Evolutionary conservation across 2,329 filamentous ascomycete genomes (phyloP).

Genomic region (Beauveria sp.): DNA sequence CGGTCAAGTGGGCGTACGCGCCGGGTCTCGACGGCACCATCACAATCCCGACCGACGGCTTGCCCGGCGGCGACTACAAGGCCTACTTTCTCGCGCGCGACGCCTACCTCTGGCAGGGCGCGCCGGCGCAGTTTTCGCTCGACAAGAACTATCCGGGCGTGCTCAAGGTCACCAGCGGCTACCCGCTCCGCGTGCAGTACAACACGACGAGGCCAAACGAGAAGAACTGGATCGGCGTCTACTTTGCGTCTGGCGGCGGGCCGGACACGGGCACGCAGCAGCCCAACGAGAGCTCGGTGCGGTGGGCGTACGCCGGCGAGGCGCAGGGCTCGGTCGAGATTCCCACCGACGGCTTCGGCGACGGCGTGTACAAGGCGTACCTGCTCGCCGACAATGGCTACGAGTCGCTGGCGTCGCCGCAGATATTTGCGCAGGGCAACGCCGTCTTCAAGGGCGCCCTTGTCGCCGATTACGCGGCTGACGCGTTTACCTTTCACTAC

Average conservation of each 20-base stretch:
- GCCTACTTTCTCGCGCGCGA: conserved; percentile 7
- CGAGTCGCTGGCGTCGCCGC: not conserved
- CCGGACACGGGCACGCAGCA: not conserved
- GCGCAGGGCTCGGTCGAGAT: not conserved
- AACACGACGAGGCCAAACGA: not conserved
- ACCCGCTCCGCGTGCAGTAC: conserved; percentile 9
- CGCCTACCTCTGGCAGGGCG: conserved; percentile 4
- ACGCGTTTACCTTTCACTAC: not conserved
- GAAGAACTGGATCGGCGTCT: conserved; percentile 11
- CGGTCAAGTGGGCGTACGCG: conserved; percentile 6
- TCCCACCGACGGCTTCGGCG: not conserved
- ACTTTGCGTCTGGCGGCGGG: conserved; percentile 9
- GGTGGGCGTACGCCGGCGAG: conserved; percentile 6
- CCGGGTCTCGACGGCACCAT: not conserved
- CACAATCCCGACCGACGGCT: conserved; percentile 1
- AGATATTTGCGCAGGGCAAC: conserved; percentile 2
- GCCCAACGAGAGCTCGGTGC: not conserved
- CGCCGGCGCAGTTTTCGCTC: not conserved
- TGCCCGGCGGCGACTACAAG: conserved; percentile 8
- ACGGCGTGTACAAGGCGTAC: conserved; percentile 10
- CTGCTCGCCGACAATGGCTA: conserved; percentile 5
- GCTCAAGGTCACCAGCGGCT: not conserved
- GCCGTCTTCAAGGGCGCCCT: conserved; percentile 5
- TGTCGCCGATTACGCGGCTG: not conserved
- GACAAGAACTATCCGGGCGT: not conserved